Conservation (phyloP, 208 protist species). For the Trypanosoma scelopori region DNA sequence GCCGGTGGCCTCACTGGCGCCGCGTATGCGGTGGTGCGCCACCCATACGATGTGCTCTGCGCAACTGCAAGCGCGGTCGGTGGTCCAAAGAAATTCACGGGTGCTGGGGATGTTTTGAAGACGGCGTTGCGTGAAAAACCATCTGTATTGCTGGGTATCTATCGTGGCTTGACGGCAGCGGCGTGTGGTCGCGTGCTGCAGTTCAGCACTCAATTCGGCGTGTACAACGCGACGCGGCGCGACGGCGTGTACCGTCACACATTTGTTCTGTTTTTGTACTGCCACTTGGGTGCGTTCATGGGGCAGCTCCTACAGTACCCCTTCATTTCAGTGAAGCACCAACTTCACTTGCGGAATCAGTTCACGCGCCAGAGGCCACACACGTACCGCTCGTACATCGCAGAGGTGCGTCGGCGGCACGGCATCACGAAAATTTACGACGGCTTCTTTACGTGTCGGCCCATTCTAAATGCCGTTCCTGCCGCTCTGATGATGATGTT, state of each 20-base stretch:
- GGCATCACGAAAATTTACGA: conserved; percentile 83
- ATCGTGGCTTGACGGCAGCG: conserved; percentile 48
- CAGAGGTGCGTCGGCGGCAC: conserved; percentile 57
- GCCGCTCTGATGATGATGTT: conserved; percentile 62
- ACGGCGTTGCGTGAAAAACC: conserved; percentile 60
- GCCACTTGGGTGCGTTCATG: conserved; percentile 52
- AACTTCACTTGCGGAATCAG: conserved; percentile 57
- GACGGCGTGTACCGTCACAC: conserved; percentile 66
- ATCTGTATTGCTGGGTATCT: conserved; percentile 51
- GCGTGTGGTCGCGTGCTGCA: conserved; percentile 38
- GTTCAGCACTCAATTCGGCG: conserved; percentile 62
- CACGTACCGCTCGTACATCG: conserved; percentile 61
- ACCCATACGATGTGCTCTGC: conserved; percentile 80
- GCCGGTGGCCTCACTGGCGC: conserved; percentile 58
- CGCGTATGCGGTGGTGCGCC: conserved; percentile 44
- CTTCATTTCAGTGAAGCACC: conserved; percentile 58
- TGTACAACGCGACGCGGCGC: conserved; percentile 78
- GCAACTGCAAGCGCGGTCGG: conserved; percentile 55
- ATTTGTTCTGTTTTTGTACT: conserved; percentile 72
- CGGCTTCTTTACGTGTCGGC: conserved; percentile 72
- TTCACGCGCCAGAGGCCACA: conserved; percentile 25
- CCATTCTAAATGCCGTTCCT: conserved; percentile 66
- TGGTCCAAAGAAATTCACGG: conserved; percentile 44
- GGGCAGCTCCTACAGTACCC: conserved; percentile 66
- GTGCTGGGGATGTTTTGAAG: conserved; percentile 58